Conservation (phyloP, 2,329 filamentous ascomycete species). For the Microdochium paspali region DNA sequence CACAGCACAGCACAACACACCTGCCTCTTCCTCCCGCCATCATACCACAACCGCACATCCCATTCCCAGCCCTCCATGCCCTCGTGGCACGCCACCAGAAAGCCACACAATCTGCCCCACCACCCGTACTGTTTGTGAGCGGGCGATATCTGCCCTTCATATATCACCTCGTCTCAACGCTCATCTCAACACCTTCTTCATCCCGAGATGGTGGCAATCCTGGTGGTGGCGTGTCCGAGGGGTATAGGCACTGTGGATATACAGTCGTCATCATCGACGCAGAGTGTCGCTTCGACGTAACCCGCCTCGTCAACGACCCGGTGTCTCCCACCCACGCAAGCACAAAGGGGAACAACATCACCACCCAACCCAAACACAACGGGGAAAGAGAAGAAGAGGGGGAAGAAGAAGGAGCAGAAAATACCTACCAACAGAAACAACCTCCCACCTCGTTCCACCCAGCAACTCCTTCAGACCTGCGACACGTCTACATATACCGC, state of each 20-base stretch:
- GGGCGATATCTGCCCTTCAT: conserved; percentile 45
- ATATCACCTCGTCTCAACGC: conserved; percentile 42
- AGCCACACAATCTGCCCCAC: conserved; percentile 32
- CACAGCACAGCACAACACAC: background rate
- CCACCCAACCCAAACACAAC: too few species aligned
- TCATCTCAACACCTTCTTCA: conserved; percentile 35
- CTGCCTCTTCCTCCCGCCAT: conserved; percentile 5
- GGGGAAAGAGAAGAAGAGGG: too few species aligned
- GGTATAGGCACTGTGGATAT: conserved; percentile 15
- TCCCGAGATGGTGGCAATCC: background rate
- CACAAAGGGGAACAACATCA: too few species aligned
- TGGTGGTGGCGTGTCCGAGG: background rate
- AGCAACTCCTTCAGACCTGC: conserved; percentile 24
- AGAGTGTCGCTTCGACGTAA: conserved; percentile 44
- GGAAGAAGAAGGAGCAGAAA: too few species aligned
- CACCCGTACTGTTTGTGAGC: conserved; percentile 32
- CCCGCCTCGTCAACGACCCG: conserved; percentile 31
- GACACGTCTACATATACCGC: conserved; percentile 41
- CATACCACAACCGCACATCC: conserved; percentile 12
- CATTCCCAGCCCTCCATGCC: conserved; percentile 34
- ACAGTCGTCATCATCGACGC: conserved; percentile 45
- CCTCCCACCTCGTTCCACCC: conserved; percentile 6
- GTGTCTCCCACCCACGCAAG: too few species aligned
- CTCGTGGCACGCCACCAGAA: conserved; percentile 37
- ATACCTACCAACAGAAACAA: too few species aligned